Percentiles rank a stretch among this genome's conserved stretches.
phyloP scores from a whole-genome alignment of 768 basidiomycete genomes.

The Pluteus cervinus region DNA sequence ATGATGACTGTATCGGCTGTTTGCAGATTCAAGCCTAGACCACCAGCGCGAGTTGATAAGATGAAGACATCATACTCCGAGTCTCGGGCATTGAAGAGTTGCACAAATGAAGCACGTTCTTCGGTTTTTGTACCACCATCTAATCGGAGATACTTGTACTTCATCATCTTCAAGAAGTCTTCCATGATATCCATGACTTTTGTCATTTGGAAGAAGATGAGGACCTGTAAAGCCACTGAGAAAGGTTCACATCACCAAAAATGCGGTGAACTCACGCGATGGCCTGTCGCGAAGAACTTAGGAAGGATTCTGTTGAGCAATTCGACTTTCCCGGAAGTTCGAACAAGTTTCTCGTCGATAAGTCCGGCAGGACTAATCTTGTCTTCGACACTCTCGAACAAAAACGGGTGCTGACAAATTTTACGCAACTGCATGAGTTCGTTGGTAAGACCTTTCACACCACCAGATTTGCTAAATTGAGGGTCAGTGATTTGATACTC shows the following conservation, averaged over 20 bases:
- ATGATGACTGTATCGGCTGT: constrained; percentile 96
- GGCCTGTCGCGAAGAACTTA: constrained; percentile 88
- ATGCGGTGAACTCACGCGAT: constrained; percentile 53
- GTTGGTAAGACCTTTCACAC: constrained; percentile 88
- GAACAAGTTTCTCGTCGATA: constrained; percentile 80
- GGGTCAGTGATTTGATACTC: constrained; percentile 1
- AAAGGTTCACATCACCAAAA: constrained; percentile 2
- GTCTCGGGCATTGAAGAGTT: constrained; percentile 81
- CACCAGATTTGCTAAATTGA: constrained; percentile 52
- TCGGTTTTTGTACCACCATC: constrained; percentile 97
- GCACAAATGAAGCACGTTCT: constrained; percentile 83
- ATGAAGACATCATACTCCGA: constrained; percentile 92
- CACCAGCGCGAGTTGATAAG: constrained; percentile 89
- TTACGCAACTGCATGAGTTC: constrained; percentile 98
- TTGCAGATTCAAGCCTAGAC: constrained; percentile 91
- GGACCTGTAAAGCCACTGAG: constrained; percentile 45
- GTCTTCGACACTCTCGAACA: constrained; percentile 94
- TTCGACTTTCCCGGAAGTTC: constrained; percentile 92
- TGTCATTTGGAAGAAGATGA: constrained; percentile 99
- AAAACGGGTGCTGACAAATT: constrained; percentile 96
- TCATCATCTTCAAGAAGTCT: constrained; percentile 86
- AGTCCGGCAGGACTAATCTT: constrained; percentile 80
- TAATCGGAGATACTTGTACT: constrained; percentile 84
- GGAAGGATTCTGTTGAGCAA: constrained; percentile 86
- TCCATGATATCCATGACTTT: constrained; percentile 99